Evolutionary conservation across 306 rosid species (phyloP), one percentile per base, ranked within the genome.

Genomic region (Rubus parviflorus): DNA sequence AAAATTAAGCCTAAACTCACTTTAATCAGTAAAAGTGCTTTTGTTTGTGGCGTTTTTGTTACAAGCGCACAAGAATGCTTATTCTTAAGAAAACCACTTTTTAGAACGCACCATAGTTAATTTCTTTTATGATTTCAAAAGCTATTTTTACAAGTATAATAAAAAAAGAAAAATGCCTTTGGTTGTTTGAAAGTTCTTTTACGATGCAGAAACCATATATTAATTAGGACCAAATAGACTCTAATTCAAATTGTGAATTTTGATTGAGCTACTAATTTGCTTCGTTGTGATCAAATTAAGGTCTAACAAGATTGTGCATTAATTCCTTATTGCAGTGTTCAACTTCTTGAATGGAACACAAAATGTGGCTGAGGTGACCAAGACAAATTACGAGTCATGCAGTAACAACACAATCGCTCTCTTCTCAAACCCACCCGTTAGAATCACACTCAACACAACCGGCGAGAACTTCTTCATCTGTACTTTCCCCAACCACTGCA

Each of bases 291-390:
- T 37, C 46, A 23, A 60, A 22, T n/a, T 48, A 6, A n/a, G 41
- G 17, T 25, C 41, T 60, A 60, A 60, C 62, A 20, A n/a, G 30
- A 30, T 30, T 30, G 17, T 25, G 65, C 65, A 60, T 23, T 11
- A 25, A 23, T 60, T 60, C 12, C 16, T 25, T 63, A 63, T 37
- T 80, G 83, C 83, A 89, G 97, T 85, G 16, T 91, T 91, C 86
- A 91, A 89, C 84, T 91, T 68, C 19, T 3, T 6, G 30, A 70
- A 6, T 17, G 78, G 53, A 64, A 9, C 73, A 23, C 94, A 91
- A 68, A 56, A 89, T 78, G 94, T 89, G 8, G 92, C 89, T 0
- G 88, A 83, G 41, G 88, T 89, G 76, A 89, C 90, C 73, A 89
- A 85, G 81, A 67, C 22, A 10, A 85, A 85, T 0, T 89, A 11